Evolutionary conservation across 2,329 filamentous ascomycete species (phyloP).

Genomic region (Epicoccum nigrum): DNA sequence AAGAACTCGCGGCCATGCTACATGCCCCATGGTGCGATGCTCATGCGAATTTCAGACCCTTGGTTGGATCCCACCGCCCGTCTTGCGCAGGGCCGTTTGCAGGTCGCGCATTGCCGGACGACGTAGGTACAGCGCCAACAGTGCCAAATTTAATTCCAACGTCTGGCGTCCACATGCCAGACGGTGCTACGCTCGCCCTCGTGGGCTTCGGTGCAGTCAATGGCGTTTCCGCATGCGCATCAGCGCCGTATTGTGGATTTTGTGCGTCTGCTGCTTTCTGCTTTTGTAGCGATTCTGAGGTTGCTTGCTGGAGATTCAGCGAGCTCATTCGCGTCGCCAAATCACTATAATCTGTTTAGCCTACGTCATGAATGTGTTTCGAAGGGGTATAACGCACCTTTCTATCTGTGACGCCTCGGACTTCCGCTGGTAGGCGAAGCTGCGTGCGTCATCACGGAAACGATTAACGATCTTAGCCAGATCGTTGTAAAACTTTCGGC

Average conservation of each 20-base stretch:
- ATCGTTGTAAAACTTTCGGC: slow-evolving; percentile 96
- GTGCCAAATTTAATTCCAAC: slow-evolving; percentile 78
- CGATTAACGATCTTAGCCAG: slow-evolving; percentile 83
- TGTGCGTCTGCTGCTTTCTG: slow-evolving; percentile 58
- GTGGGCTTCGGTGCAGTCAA: slow-evolving; percentile 57
- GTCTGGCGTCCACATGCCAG: slow-evolving; percentile 76
- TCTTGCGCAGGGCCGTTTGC: slow-evolving; percentile 44
- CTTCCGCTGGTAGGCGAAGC: slow-evolving; percentile 80
- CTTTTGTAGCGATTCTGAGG: slow-evolving; percentile 50
- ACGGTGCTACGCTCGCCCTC: slow-evolving; percentile 43
- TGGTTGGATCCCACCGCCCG: slow-evolving; percentile 48
- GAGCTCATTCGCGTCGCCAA: slow-evolving; percentile 66
- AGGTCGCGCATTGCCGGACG: slow-evolving; percentile 39
- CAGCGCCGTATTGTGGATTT: slow-evolving; percentile 63
- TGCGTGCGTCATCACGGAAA: slow-evolving; percentile 80
- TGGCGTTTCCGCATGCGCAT: slow-evolving; percentile 57
- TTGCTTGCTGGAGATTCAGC: slow-evolving; percentile 58
- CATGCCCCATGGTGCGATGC: too few relatives aligned
- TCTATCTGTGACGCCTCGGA: slow-evolving; percentile 82
- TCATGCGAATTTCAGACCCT: slow-evolving; percentile 49
- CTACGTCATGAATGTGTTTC: background rate
- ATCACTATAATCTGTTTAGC: slow-evolving; percentile 52
- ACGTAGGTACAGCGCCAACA: slow-evolving; percentile 55
- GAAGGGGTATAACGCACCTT: slow-evolving; percentile 59
- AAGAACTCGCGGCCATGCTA: too few relatives aligned